Evolutionary conservation across 2,329 filamentous ascomycete genomes (phyloP), one percentile per base, ranked within the genome.

Genomic region (Calycina herbarum): DNA sequence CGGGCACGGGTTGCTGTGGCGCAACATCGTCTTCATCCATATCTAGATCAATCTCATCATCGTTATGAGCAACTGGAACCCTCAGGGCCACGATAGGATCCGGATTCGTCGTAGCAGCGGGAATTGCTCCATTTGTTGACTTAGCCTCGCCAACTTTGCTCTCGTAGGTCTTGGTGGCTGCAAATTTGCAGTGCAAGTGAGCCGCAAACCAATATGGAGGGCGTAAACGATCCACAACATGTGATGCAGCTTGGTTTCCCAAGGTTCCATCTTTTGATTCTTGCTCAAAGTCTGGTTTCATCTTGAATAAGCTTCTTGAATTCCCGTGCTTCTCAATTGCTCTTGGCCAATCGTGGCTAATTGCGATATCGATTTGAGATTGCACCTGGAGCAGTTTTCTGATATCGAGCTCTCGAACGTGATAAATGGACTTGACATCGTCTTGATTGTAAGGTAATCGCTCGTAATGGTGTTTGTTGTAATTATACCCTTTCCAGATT

Each of bases 311-410:
- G 54, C 81, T 79, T 59, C 83, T 79, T 58, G 84, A 79, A 74
- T 98, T 84, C 5, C 95, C 95, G 69, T 88, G 85, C 75, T 86
- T 88, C 78, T 97, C 95, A 63, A 98, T 86, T 0, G 85, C 89
- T 60, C 89, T 86, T 0, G 95, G 95, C 95, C 95, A 99, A 79
- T 99, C 95, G 75, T 99, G 95, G 72, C 94, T 97, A 62, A 99
- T 79, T 2, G 94, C 93, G 57, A 99, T 81, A 71, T 99, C 95
- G 45, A 98, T 88, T 74, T 96, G 94, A 20, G 91, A 92, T n/a
- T 87, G 85, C 38, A 98, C 74, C 73, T 94, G 88, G 48, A 97
- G 82, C 40, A 99, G 80, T 78, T 97, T 98, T 73, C 94, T 88
- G n/a, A 92, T 86, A 76, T 99, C 95, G 13, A 96, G 78, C 77